Evolutionary conservation across 768 basidiomycete species (phyloP).

Genomic region (Clathrus columnatus): DNA sequence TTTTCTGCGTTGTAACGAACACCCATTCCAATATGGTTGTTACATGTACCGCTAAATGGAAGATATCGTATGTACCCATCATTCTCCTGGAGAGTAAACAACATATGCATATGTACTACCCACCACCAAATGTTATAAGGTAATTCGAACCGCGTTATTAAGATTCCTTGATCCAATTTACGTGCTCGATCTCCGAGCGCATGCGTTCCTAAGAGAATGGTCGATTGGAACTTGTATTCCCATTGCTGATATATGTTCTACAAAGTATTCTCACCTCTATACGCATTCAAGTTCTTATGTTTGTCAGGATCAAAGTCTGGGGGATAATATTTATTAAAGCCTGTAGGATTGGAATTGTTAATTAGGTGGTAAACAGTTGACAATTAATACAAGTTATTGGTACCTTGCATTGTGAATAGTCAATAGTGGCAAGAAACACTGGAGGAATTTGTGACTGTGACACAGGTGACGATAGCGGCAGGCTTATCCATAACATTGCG

Average conservation of each 20-base stretch:
- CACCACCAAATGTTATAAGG: constrained; percentile 98
- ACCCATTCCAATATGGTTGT: constrained; percentile 96
- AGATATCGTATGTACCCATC: neutral
- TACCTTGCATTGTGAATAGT: neutral
- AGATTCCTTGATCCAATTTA: constrained; percentile 91
- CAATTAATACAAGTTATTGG: neutral
- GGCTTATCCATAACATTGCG: neutral
- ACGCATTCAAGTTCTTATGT: constrained; percentile 64
- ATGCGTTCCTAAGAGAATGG: constrained; percentile 63
- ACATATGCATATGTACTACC: too few species aligned
- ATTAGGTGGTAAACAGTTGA: neutral
- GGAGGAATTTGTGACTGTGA: too few species aligned
- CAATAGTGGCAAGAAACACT: too few species aligned
- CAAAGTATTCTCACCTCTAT: constrained; percentile 60
- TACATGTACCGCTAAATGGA: constrained; percentile 70
- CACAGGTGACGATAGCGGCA: too few species aligned
- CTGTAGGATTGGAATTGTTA: constrained; percentile 25
- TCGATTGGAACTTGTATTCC: neutral
- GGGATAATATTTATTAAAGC: constrained; percentile 75
- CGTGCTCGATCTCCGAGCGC: constrained; percentile 88
- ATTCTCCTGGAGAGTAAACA: neutral
- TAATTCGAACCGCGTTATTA: constrained; percentile 91
- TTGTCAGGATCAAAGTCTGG: constrained; percentile 67
- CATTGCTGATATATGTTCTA: too few species aligned
- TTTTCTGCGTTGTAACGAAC: constrained; percentile 99